Evolutionary conservation across 495 filamentous ascomycete species (phyloP).

Genomic region (Penicillium parvum): DNA sequence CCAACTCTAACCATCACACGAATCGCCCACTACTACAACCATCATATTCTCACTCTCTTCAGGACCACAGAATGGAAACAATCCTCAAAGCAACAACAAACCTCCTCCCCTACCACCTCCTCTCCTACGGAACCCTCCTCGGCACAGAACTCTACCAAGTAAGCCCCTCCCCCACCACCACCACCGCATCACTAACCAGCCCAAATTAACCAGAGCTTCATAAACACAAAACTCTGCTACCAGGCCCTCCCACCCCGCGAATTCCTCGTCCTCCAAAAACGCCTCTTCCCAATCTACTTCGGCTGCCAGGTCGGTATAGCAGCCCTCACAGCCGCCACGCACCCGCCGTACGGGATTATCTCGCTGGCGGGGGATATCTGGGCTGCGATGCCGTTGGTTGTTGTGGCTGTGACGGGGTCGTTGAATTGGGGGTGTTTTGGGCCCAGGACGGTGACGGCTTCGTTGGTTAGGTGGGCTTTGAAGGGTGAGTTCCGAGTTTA

Average conservation of each 20-base stretch:
- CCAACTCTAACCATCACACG: too few species aligned
- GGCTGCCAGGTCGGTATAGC: constrained; percentile 39
- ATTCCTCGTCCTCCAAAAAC: constrained; percentile 49
- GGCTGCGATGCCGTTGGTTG: constrained; percentile 34
- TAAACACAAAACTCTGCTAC: constrained; percentile 50
- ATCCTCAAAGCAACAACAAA: constrained; percentile 14
- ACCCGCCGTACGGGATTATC: constrained; percentile 38
- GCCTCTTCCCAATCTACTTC: constrained; percentile 54
- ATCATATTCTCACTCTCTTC: neutral
- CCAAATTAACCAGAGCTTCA: constrained; percentile 34
- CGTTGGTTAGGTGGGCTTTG: constrained; percentile 41
- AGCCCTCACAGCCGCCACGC: constrained; percentile 40
- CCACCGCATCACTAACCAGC: neutral
- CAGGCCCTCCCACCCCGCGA: constrained; percentile 40
- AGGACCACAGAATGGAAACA: constrained; percentile 10
- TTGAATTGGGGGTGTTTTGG: constrained; percentile 48
- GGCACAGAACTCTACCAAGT: constrained; percentile 49
- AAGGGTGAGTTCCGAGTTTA: constrained; percentile 42
- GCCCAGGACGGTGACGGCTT: constrained; percentile 39
- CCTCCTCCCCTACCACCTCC: constrained; percentile 43
- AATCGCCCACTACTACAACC: too few species aligned
- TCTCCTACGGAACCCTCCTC: constrained; percentile 49
- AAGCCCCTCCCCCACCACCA: neutral
- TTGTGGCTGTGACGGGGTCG: constrained; percentile 35
- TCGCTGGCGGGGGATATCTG: constrained; percentile 29